Base-by-base conservation (phyloP, 768 basidiomycete species). In the Coprinopsis cinerea region DNA sequence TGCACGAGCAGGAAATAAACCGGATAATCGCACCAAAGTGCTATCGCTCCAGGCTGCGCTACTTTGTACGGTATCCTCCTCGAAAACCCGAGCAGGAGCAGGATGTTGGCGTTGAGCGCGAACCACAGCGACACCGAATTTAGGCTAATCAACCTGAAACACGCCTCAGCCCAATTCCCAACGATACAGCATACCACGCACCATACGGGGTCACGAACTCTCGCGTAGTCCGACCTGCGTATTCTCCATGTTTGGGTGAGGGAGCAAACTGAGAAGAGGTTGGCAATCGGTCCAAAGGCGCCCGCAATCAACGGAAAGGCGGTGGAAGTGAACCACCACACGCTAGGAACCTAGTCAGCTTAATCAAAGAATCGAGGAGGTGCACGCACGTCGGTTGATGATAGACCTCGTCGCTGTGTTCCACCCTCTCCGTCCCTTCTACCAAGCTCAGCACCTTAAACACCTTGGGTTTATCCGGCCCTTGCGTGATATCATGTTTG, bases 261-360 rank as follows among this genome's bases (percentile, higher is more conserved):
- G 0, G 69, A 60, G 43, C 71, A 72, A 0, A 70, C 60, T 5
- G 67, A 69, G 42, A 73, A 68, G 6, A 72, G 53, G 48, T 67
- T 73, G 10, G 69, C 67, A 5, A 74, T 51, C 0, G 73, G 70
- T 0, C 70, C 70, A 48, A 71, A 71, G 3, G 70, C 70, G 18
- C 70, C 71, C 4, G 70, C 69, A 15, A 69, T 57, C 7, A 73
- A 60, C 1, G 73, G 73, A 52, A 74, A 72, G 0, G 61, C 67
- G 2, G 69, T 68, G 0, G 69, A 70, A 0, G 65, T 60, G 47
- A 68, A 69, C 71, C 70, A 72, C 70, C 70, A 74, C 15, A 64
- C 53, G 4, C 69, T 70, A 45, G 10, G 23, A 26, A 37, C 17
- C 11, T 6, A 18, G 11, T 6, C 13, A 23, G 23, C 25, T 43